Conservation (phyloP, 129 eudicot genomes). For the Escallonia rubra region DNA sequence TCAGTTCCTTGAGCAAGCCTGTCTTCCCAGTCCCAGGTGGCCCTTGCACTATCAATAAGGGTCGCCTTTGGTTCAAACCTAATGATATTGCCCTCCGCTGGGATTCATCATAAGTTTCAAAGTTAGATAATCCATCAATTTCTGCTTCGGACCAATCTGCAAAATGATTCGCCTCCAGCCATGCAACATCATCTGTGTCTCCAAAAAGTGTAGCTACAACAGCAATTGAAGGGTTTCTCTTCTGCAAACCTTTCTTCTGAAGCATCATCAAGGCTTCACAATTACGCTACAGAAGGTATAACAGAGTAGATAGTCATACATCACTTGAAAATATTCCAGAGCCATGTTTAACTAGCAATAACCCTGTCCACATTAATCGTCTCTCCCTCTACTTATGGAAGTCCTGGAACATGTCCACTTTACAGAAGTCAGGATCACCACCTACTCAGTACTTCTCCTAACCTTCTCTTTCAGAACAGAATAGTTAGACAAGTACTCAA, state of each 20-base stretch:
- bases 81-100: conserved; percentile 75
- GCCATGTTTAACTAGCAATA: too few relatives aligned
- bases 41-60: conserved; percentile 71
- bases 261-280: conserved; percentile 97
- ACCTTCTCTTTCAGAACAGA: too few relatives aligned
- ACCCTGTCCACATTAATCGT: too few relatives aligned
- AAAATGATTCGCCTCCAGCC: conserved; percentile 48
- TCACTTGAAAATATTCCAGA: too few relatives aligned
- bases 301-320: conserved; percentile 1
- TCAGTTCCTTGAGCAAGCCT: conserved; percentile 65
- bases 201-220: conserved; percentile 86
- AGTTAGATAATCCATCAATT: conserved; percentile 31
- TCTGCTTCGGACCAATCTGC: conserved; percentile 70
- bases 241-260: conserved; percentile 87
- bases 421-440: not conserved
- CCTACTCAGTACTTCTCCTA: too few relatives aligned
- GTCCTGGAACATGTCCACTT: not conserved
- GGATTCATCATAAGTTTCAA: conserved; percentile 48
- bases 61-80: conserved; percentile 81
- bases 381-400: not conserved
- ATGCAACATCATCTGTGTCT: conserved; percentile 63
- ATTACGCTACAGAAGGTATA: conserved; percentile 55
- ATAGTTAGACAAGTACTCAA: too few relatives aligned
- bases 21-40: conserved; percentile 98
- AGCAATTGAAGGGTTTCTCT: conserved; percentile 72